These are phyloP conservation scores for Adansonia madagascariensis DNA, from an alignment of 441 rosid genomes.

Conservation along the genomic window DNA sequence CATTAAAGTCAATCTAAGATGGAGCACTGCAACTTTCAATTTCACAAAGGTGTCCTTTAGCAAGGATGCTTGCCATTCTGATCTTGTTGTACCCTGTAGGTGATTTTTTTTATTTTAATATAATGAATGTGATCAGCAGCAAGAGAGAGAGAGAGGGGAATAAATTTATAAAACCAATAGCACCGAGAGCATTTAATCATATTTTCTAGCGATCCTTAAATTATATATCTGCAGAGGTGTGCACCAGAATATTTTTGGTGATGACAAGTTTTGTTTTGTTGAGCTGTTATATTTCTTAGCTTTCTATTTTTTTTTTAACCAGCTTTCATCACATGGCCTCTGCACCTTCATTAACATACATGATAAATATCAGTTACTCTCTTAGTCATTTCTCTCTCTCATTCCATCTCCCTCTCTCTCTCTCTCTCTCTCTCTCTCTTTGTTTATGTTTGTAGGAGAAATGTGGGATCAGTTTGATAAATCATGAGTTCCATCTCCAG, in stretches of 20 bases:
- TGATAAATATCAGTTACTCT: conserved; percentile 40
- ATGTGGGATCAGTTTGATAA: conserved; percentile 49
- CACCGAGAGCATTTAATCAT: conserved; percentile 10
- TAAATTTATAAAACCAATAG: background rate
- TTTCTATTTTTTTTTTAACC: conserved; percentile 1
- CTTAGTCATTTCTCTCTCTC: conserved; percentile 8
- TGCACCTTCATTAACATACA: conserved; percentile 19
- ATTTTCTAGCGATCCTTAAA: conserved; percentile 19
- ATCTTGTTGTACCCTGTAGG: background rate
- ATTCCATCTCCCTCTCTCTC: conserved; percentile 24
- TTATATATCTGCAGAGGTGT: conserved; percentile 17
- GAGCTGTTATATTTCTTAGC: conserved; percentile 43
- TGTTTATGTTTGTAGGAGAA: conserved; percentile 15
- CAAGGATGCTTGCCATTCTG: background rate
- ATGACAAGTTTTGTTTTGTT: conserved; percentile 37
- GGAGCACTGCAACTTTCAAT: background rate
- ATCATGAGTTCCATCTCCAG: conserved; percentile 45
- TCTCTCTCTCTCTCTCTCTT: conserved; percentile 24
- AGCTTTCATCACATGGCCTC: conserved; percentile 46
- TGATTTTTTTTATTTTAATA: background rate
- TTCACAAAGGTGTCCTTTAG: background rate
- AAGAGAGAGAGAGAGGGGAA: background rate
- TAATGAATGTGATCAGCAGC: conserved; percentile 34
- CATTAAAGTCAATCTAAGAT: background rate
- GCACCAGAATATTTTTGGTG: conserved; percentile 30